These are phyloP conservation scores for Eimeria falciformis DNA, from an alignment of 169 alveolate species.

Conservation along the genomic window DNA sequence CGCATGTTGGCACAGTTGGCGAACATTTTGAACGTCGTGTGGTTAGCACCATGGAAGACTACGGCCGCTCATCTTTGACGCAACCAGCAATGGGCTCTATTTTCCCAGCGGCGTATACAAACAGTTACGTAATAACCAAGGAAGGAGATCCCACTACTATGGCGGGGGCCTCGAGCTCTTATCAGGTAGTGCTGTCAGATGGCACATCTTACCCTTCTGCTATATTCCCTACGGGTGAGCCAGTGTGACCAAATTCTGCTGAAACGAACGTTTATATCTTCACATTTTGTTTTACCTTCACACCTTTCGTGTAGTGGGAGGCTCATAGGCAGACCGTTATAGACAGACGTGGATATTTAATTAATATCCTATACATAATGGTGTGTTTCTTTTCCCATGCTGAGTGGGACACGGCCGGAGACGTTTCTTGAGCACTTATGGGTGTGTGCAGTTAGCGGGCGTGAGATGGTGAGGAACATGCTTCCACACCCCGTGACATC, in stretches of 20 bases:
- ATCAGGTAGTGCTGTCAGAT: constrained; percentile 68
- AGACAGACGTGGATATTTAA: too few species aligned
- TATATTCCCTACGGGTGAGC: constrained; percentile 61
- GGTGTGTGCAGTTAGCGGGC: constrained; percentile 56
- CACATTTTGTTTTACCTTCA: neutral
- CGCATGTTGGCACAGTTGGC: neutral
- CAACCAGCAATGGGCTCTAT: constrained; percentile 61
- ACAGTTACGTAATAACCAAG: constrained; percentile 7
- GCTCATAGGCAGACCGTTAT: too few species aligned
- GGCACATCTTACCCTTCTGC: constrained; percentile 71
- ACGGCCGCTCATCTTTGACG: constrained; percentile 28
- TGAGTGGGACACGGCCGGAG: too few species aligned
- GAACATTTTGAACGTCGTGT: constrained; percentile 39
- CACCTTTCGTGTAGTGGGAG: neutral
- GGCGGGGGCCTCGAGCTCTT: constrained; percentile 54
- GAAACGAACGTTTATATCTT: too few species aligned
- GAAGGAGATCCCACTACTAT: constrained; percentile 37
- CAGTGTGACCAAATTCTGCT: neutral
- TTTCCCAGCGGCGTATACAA: constrained; percentile 59
- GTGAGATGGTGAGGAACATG: constrained; percentile 19
- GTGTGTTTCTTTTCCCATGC: too few species aligned
- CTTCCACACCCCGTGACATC: constrained; percentile 51
- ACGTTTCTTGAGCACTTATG: too few species aligned
- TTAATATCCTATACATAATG: too few species aligned
- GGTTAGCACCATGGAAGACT: constrained; percentile 45